Conservation (phyloP, 2,329 filamentous ascomycete species). For the Calonectria pseudoturangicola region DNA sequence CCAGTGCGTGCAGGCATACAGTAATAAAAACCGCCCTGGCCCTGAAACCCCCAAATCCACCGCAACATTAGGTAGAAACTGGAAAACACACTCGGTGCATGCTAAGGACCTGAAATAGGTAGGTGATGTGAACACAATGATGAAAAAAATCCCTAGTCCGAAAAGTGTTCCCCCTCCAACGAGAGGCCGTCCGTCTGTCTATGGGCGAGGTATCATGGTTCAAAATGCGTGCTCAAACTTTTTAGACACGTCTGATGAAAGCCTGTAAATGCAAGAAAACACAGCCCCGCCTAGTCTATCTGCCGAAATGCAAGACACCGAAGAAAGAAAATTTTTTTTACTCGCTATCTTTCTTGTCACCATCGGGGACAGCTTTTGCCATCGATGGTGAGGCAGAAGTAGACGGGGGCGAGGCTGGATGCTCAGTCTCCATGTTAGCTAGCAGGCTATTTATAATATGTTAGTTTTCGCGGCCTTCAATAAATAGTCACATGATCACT, state of each 20-base stretch:
- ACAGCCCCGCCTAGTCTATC: slow-evolving; percentile 71
- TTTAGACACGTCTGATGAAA: slow-evolving; percentile 66
- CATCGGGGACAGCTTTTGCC: slow-evolving; percentile 76
- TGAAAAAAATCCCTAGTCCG: slow-evolving; percentile 56
- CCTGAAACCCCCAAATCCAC: slow-evolving; percentile 51
- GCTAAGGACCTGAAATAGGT: slow-evolving; percentile 52
- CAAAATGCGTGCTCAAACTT: slow-evolving; percentile 68
- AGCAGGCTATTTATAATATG: slow-evolving; percentile 70
- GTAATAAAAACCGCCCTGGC: slow-evolving; percentile 41
- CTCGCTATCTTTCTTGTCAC: slow-evolving; percentile 72
- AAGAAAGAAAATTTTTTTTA: slow-evolving; percentile 57
- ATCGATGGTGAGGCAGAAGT: slow-evolving; percentile 79
- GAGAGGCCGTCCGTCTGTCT: slow-evolving; percentile 64
- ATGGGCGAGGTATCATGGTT: slow-evolving; percentile 71
- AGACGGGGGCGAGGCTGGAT: slow-evolving; percentile 82
- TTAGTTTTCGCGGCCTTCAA: slow-evolving; percentile 15
- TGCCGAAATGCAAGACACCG: slow-evolving; percentile 68
- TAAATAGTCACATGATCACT: slow-evolving; percentile 58
- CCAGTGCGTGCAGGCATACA: slow-evolving; percentile 49
- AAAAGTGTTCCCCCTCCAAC: slow-evolving; percentile 56
- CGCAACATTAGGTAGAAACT: slow-evolving; percentile 56
- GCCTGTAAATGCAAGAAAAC: slow-evolving; percentile 70
- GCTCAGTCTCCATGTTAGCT: slow-evolving; percentile 77
- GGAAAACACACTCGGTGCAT: slow-evolving; percentile 53
- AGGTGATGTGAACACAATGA: slow-evolving; percentile 56